A percentile compares a stretch with the other conserved stretches of the same genome.
Conservation (phyloP, 345 rosid genomes). For the Physaria fendleri region DNA sequence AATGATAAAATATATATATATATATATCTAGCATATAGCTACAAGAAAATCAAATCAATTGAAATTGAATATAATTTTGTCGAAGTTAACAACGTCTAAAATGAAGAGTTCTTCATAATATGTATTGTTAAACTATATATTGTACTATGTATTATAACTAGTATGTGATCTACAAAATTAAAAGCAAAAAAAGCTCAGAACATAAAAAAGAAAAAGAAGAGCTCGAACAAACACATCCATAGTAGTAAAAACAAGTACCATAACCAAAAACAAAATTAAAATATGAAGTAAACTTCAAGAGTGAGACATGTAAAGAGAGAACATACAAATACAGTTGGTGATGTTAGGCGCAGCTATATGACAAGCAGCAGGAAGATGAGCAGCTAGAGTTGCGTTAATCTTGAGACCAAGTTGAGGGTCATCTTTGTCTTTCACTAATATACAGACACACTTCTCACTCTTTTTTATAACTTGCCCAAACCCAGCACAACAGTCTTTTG, state of each 20-base stretch:
- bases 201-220: neutral
- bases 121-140: neutral
- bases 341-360: slow-evolving; percentile 42
- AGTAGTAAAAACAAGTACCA: neutral
- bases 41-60: neutral
- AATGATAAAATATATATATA: neutral
- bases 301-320: neutral
- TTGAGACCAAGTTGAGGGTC: slow-evolving; percentile 70
- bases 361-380: slow-evolving; percentile 52
- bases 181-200: neutral
- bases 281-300: neutral
- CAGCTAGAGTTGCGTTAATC: slow-evolving; percentile 57
- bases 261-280: neutral
- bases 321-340: slow-evolving; percentile 55
- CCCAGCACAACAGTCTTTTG: slow-evolving; percentile 69
- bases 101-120: neutral
- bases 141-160: neutral
- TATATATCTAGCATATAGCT: too few relatives aligned
- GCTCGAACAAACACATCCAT: neutral
- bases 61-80: neutral
- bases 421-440: slow-evolving; percentile 57
- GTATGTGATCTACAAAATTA: neutral
- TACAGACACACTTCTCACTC: slow-evolving; percentile 68
- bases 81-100: neutral
- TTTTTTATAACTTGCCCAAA: slow-evolving; percentile 47